A percentile compares a stretch with the other conserved stretches of the same genome.
phyloP scores from a whole-genome alignment of 257 asterid genomes.

The Eustoma russellianum region DNA sequence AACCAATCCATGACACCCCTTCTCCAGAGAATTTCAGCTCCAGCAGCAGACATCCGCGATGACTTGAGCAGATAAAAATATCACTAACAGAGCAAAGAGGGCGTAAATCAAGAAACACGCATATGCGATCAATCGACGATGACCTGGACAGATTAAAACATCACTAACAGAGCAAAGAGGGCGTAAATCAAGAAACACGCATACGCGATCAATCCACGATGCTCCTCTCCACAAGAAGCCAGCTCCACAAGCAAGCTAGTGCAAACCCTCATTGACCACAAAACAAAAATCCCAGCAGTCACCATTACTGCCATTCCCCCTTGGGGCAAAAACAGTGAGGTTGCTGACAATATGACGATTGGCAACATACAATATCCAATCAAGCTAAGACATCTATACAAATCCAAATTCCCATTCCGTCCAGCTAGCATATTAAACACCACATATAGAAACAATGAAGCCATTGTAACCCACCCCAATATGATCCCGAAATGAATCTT shows the following conservation, averaged over 20 bases:
- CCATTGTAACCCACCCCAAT: slow-evolving; percentile 79
- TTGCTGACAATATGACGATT: slow-evolving; percentile 69
- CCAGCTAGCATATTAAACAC: slow-evolving; percentile 91
- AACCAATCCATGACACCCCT: slow-evolving; percentile 73
- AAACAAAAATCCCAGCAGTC: slow-evolving; percentile 50
- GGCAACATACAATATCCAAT: slow-evolving; percentile 90
- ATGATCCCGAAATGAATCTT: slow-evolving; percentile 76
- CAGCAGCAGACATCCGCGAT: slow-evolving; percentile 66
- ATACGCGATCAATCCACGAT: slow-evolving; percentile 68
- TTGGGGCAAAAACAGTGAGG: slow-evolving; percentile 74
- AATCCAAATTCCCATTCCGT: slow-evolving; percentile 66
- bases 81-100: slow-evolving; percentile 73
- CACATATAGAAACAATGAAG: slow-evolving; percentile 64
- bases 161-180: slow-evolving; percentile 74
- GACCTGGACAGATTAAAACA: slow-evolving; percentile 24
- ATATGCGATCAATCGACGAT: slow-evolving; percentile 68
- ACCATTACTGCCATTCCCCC: slow-evolving; percentile 69
- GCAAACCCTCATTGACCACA: slow-evolving; percentile 92
- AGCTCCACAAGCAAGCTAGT: slow-evolving; percentile 82
- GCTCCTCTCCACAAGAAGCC: slow-evolving; percentile 83
- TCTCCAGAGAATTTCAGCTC: slow-evolving; percentile 82
- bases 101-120: slow-evolving; percentile 84
- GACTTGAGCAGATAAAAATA: slow-evolving; percentile 23
- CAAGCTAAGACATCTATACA: slow-evolving; percentile 76
- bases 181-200: slow-evolving; percentile 85